Conservation (phyloP, 306 rosid species). For the Geum urbanum region DNA sequence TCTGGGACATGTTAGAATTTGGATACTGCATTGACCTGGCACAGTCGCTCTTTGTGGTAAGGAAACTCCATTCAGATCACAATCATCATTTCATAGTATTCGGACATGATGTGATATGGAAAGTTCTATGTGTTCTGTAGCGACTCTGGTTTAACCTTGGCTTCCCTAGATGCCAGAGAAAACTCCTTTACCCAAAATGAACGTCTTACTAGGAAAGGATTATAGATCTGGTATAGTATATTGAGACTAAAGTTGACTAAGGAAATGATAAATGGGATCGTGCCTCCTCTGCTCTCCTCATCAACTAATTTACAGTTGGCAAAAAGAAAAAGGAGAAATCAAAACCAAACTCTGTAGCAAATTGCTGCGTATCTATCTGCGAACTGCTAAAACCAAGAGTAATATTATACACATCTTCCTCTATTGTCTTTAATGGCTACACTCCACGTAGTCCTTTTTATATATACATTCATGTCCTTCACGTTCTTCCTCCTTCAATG, state of each 20-base stretch:
- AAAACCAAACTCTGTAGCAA: background rate
- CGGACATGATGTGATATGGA: too few species aligned
- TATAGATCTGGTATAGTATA: constrained; percentile 1
- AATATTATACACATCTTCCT: background rate
- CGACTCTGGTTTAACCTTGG: background rate
- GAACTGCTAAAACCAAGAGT: background rate
- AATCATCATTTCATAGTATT: too few species aligned
- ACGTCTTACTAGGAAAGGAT: background rate
- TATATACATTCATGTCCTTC: constrained; percentile 19
- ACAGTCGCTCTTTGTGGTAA: background rate
- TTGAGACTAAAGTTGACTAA: background rate
- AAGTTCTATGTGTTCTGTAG: background rate
- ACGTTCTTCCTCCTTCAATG: constrained; percentile 13
- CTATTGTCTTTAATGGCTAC: background rate
- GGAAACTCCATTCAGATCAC: too few species aligned
- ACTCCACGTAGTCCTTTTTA: background rate
- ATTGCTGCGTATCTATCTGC: background rate
- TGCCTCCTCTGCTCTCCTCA: background rate
- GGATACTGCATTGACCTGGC: background rate
- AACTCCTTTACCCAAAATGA: background rate
- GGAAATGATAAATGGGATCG: background rate
- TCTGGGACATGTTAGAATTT: background rate
- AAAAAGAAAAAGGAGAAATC: background rate
- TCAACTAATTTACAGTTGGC: constrained; percentile 5
- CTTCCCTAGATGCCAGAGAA: background rate